Evolutionary conservation across 768 basidiomycete genomes (phyloP).

Genomic region (Suillus subalutaceus): DNA sequence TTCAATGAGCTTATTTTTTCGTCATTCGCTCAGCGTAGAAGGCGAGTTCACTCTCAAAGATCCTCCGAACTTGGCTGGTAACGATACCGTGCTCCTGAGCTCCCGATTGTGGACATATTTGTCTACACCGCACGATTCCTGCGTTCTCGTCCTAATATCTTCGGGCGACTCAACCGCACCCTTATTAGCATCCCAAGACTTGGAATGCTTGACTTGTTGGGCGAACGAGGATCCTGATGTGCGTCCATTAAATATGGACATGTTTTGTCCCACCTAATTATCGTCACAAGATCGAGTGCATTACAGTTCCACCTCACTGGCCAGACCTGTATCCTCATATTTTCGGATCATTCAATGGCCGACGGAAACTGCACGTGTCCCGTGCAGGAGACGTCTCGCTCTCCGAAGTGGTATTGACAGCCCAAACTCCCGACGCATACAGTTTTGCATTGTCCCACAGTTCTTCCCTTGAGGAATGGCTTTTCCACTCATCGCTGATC

Average conservation of each 20-base stretch:
- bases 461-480: constrained; percentile 44
- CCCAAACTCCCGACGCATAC: constrained; percentile 54
- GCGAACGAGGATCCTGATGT: constrained; percentile 43
- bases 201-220: constrained; percentile 35
- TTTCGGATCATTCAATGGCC: constrained; percentile 32
- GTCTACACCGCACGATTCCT: neutral
- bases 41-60: constrained; percentile 32
- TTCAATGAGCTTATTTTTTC: constrained; percentile 42
- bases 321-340: constrained; percentile 36
- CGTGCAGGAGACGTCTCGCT: constrained; percentile 38
- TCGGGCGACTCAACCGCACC: neutral
- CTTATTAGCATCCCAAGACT: neutral
- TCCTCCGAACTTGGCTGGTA: constrained; percentile 15
- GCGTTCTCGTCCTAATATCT: neutral
- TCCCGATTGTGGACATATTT: constrained; percentile 5
- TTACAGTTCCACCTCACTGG: constrained; percentile 46
- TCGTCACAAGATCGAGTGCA: constrained; percentile 5
- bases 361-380: constrained; percentile 12
- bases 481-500: constrained; percentile 45
- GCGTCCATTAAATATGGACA: constrained; percentile 13
- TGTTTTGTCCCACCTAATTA: constrained; percentile 1
- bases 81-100: constrained; percentile 30
- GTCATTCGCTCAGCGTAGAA: constrained; percentile 24
- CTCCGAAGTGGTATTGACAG: constrained; percentile 55
- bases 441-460: constrained; percentile 38